Evolutionary conservation across 495 filamentous ascomycete genomes (phyloP).

Genomic region (Echria macrotheca): DNA sequence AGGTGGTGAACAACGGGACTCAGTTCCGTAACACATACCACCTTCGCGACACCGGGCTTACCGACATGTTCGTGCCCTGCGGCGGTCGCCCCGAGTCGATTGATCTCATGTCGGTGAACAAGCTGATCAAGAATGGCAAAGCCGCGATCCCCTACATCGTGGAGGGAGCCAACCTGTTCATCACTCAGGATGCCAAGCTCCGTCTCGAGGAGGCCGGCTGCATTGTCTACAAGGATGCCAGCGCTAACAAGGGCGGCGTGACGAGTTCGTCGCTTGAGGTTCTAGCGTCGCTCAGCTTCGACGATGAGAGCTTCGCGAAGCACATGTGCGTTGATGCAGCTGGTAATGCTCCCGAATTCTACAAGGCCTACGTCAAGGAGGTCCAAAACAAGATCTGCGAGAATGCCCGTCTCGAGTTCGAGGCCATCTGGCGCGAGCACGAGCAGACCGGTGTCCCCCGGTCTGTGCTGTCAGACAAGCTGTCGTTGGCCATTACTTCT

Average conservation of each 20-base stretch:
- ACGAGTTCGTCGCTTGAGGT: constrained; percentile 98
- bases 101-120: constrained; percentile 77
- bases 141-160: constrained; percentile 86
- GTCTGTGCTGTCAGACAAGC: constrained; percentile 79
- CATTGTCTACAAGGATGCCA: constrained; percentile 95
- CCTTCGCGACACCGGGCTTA: constrained; percentile 66
- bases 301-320: constrained; percentile 78
- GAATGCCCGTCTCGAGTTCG: constrained; percentile 90
- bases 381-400: constrained; percentile 84
- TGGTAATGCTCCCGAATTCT: constrained; percentile 81
- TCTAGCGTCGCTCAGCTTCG: constrained; percentile 86
- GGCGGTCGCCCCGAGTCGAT: constrained; percentile 96
- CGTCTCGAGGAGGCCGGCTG: constrained; percentile 89
- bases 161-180: constrained; percentile 96
- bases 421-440: constrained; percentile 95
- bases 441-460: constrained; percentile 70
- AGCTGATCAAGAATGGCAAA: constrained; percentile 83
- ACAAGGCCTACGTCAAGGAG: constrained; percentile 83
- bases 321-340: constrained; percentile 85
- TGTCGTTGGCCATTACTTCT: constrained; percentile 86
- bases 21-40: constrained; percentile 97
- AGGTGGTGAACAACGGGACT: constrained; percentile 83
- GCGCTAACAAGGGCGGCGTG: constrained; percentile 97
- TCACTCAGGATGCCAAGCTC: constrained; percentile 96
- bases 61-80: constrained; percentile 91